These are phyloP conservation scores for Capronia epimyces DNA, from an alignment of 2,329 filamentous ascomycete species.

Conservation along the genomic window DNA sequence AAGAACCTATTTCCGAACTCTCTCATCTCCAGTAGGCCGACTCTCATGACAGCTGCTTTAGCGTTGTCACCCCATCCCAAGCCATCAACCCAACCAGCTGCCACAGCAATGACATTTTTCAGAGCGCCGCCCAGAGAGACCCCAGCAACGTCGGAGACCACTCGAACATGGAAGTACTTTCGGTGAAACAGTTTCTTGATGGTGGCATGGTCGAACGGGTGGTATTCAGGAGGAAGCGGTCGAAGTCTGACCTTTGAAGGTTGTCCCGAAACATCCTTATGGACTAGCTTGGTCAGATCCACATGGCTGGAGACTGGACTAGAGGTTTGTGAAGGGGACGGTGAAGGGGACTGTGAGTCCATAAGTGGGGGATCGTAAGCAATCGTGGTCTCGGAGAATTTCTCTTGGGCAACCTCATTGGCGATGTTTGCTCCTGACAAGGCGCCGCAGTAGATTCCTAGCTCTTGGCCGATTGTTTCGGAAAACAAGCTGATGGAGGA, in stretches of 20 bases:
- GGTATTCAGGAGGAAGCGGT: slow-evolving; percentile 74
- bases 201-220: slow-evolving; percentile 75
- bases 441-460: slow-evolving; percentile 95
- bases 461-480: slow-evolving; percentile 82
- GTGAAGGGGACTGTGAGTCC: slow-evolving; percentile 72
- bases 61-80: slow-evolving; percentile 97
- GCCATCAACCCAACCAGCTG: slow-evolving; percentile 90
- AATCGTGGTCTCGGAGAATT: slow-evolving; percentile 95
- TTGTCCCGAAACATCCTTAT: slow-evolving; percentile 64
- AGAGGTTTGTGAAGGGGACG: slow-evolving; percentile 47
- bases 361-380: slow-evolving; percentile 89
- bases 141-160: slow-evolving; percentile 92
- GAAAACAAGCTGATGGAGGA: slow-evolving; percentile 84
- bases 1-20: slow-evolving; percentile 95
- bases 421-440: slow-evolving; percentile 96
- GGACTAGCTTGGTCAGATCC: slow-evolving; percentile 50
- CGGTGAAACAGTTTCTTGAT: slow-evolving; percentile 87
- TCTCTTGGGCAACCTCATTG: slow-evolving; percentile 87
- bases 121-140: slow-evolving; percentile 90
- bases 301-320: slow-evolving; percentile 49
- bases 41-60: slow-evolving; percentile 96
- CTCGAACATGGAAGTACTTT: slow-evolving; percentile 93
- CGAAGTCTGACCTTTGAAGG: slow-evolving; percentile 65
- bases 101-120: slow-evolving; percentile 94
- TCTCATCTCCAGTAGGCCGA: slow-evolving; percentile 93